Evolutionary conservation across 345 rosid genomes (phyloP), one percentile per base, ranked within the genome.

Genomic region (Sisymbrium irio): DNA sequence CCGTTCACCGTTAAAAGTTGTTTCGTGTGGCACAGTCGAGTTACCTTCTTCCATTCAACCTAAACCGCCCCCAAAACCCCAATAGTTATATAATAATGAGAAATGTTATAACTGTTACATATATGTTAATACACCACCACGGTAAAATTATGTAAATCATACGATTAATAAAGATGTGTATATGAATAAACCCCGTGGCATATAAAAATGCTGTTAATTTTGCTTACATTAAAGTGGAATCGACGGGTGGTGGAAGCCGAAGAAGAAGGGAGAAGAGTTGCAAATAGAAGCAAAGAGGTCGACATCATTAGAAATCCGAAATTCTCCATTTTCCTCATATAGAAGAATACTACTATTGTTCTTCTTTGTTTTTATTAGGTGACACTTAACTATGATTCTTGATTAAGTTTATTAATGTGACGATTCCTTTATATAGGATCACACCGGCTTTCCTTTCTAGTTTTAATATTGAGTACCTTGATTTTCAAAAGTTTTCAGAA

Each of bases 1-100:
- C 91, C 96, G 55, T 87, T 87, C 65, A 89, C 88, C 5, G 91
- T 89, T 22, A 85, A 66, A 55, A 89, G 83, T 9, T 66, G 84
- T 78, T 83, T 89, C 14, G 86, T 77, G 65, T 77, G 78, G 78
- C 93, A 89, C 40, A 85, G 63, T 22, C 89, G 79, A 13, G 78
- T 87, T 53, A 87, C 87, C 57, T 79, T 74, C 77, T 78, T 82
- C 88, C 85, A 83, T 47, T 76, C 81, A 27, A 86, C 78, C 91
- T 84, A 44, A 36, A 18, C 7, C 9, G 15, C 7, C 33, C 15
- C 30, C 9, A 49, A 50, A 25, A 25, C 22, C 14, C 14, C 7
- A 35, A 35, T 3, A 35, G 2, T 5, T 22, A 51, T 5, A 51
- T 51, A 20, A 20, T 10, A 50, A 1, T 50, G 15, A 5, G 49